A percentile compares a stretch with the other conserved stretches of the same genome.
phyloP scores from a whole-genome alignment of 805 yeast genomes.

The Helenozyma rhizophorensis region DNA sequence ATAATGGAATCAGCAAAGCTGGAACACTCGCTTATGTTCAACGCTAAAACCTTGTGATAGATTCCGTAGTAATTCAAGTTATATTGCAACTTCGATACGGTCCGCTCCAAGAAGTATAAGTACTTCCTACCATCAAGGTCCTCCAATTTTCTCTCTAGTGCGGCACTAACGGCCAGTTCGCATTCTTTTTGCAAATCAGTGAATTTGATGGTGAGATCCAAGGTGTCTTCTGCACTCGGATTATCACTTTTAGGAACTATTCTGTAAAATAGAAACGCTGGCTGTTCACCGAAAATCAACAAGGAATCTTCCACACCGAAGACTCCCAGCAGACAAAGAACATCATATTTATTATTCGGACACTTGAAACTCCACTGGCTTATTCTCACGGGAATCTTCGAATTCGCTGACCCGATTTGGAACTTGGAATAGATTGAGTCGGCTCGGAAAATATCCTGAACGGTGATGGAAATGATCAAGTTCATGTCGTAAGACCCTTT shows the following conservation, averaged over 20 bases:
- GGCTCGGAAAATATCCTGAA: constrained; percentile 69
- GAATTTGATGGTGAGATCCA: constrained; percentile 43
- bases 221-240: constrained; percentile 25
- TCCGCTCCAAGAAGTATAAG: constrained; percentile 12
- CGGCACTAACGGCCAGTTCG: constrained; percentile 10
- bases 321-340: constrained; percentile 12
- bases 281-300: constrained; percentile 67
- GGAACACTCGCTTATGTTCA: constrained; percentile 17
- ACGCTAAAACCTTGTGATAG: constrained; percentile 14
- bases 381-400: constrained; percentile 51
- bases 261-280: constrained; percentile 57
- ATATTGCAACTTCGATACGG: constrained; percentile 19
- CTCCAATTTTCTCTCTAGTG: constrained; percentile 1
- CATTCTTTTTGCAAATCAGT: constrained; percentile 47
- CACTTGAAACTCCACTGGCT: constrained; percentile 38
- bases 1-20: constrained; percentile 3
- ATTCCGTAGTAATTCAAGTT: constrained; percentile 31
- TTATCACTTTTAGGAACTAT: constrained; percentile 29
- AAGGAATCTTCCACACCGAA: constrained; percentile 24
- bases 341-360: constrained; percentile 20
- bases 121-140: constrained; percentile 15
- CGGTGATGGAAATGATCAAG: constrained; percentile 66
- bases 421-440: constrained; percentile 60
- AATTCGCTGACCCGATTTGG: constrained; percentile 56
- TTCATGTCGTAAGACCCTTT: constrained; percentile 46